Percentiles rank a stretch among this genome's conserved stretches.
Evolutionary conservation across 2,329 filamentous ascomycete genomes (phyloP).

Genomic region (Cercospora sp.): DNA sequence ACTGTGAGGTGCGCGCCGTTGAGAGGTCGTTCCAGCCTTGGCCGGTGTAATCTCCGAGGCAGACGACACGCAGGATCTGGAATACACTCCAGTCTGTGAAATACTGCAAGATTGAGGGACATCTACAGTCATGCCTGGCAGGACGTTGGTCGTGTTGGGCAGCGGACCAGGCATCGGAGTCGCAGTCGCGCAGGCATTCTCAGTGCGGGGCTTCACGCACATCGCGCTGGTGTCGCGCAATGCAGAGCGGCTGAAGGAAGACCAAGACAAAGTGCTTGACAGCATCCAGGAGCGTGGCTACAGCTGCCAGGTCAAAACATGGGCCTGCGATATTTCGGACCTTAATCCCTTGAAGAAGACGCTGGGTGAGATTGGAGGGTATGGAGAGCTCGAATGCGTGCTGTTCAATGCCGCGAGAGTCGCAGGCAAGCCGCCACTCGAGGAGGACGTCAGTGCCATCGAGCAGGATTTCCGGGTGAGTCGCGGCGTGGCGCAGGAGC

Average conservation of each 20-base stretch:
- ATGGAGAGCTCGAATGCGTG: conserved; percentile 49
- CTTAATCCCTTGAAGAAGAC: conserved; percentile 40
- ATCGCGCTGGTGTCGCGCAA: conserved; percentile 53
- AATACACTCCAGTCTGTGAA: conserved; percentile 8
- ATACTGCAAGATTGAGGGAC: not conserved
- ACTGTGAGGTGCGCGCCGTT: not conserved
- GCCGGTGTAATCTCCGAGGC: conserved; percentile 6
- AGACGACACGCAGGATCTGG: not conserved
- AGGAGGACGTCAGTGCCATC: conserved; percentile 48
- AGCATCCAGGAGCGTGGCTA: conserved; percentile 37
- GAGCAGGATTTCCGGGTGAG: conserved; percentile 53
- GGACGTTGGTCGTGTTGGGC: conserved; percentile 44
- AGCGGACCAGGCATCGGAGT: conserved; percentile 53
- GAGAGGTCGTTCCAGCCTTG: not conserved
- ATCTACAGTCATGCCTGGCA: conserved; percentile 29
- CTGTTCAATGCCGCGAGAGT: conserved; percentile 57
- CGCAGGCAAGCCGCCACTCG: conserved; percentile 45
- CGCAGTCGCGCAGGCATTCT: conserved; percentile 45
- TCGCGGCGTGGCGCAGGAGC: not conserved
- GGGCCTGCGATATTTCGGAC: conserved; percentile 49
- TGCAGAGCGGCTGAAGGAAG: conserved; percentile 42
- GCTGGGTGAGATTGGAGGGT: conserved; percentile 46
- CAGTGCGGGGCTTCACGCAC: conserved; percentile 48
- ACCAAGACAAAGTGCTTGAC: conserved; percentile 34
- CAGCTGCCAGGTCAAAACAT: conserved; percentile 46